Evolutionary conservation across 2,329 filamentous ascomycete species (phyloP), one percentile per base, ranked within the genome.

Genomic region (Curvularia eragrostidis): DNA sequence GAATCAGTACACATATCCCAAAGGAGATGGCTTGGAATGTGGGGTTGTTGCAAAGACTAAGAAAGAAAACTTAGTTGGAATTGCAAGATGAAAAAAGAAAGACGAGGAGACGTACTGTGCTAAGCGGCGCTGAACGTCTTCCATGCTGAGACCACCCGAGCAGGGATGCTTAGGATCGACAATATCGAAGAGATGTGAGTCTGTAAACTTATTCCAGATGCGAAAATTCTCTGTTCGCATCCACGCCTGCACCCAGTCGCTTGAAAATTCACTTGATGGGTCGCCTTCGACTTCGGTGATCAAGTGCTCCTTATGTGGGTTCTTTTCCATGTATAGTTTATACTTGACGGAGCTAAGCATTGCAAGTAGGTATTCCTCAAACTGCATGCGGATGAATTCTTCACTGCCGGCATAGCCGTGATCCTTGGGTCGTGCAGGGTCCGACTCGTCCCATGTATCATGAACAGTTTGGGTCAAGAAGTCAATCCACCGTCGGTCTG

Each of bases 401-500:
- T 99, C 95, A 62, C 93, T 97, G 28, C 95, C 95, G 36, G 92
- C 88, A 71, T 97, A 99, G 28, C 93, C 93, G 82, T 97, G 89
- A 2, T 92, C 96, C 70, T 93, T 97, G n/a, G 95, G 95, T 47
- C 91, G 85, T 61, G 87, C 87, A 0, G 95, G 95, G 70, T 98
- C 94, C 4, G 87, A 62, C 41, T 97, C 92, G 73, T 99, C 95
- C 95, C 95, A 99, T 0, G 95, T 97, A 64, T 98, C 93, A 69
- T 95, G 91, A 21, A 99, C 91, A 38, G 93, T 91, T 69, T 97
- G 91, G 0, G 93, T 96, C 52, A 99, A 84, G 68, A 93, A 93
- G 78, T 99, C 95, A 66, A 99, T 97, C 94, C 95, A 99, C 56
- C 95, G 85, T 58, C 95, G 86, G 73, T 99, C 95, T 0, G 95